A percentile compares a stretch with the other conserved stretches of the same genome.
These are phyloP conservation scores for Populus hybrid DNA, from an alignment of 441 rosid species.

Conservation along the genomic window DNA sequence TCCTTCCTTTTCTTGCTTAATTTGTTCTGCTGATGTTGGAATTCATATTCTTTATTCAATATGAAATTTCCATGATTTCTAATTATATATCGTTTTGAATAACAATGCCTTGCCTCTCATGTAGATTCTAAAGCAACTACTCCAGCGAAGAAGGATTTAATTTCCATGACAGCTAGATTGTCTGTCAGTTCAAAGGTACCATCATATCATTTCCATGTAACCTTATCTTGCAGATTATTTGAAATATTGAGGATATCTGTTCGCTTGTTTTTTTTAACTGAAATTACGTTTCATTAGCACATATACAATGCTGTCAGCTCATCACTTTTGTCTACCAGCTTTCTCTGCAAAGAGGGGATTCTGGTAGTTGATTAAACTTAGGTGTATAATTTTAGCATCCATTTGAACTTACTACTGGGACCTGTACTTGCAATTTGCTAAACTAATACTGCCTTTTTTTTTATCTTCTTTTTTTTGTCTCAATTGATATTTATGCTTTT, in stretches of 20 bases:
- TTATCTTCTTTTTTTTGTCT: neutral
- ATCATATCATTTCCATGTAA: neutral
- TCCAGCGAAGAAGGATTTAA: slow-evolving; percentile 54
- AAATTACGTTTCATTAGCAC: neutral
- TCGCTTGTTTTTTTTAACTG: neutral
- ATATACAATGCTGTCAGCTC: neutral
- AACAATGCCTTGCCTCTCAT: neutral
- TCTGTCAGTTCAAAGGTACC: slow-evolving; percentile 81
- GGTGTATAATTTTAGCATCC: neutral
- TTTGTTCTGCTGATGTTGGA: slow-evolving; percentile 4
- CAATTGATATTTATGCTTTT: slow-evolving; percentile 15
- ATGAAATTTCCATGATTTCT: neutral
- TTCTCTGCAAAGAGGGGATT: neutral
- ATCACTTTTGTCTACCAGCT: slow-evolving; percentile 1
- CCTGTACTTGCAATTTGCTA: neutral
- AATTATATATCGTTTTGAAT: too few relatives aligned
- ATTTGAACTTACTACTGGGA: neutral
- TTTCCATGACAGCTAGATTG: slow-evolving; percentile 80
- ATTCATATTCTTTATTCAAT: neutral
- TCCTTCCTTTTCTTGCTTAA: neutral
- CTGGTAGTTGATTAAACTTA: neutral
- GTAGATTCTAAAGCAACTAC: slow-evolving; percentile 59
- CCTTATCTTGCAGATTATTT: neutral
- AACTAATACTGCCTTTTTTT: neutral
- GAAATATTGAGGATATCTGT: neutral